Conservation (phyloP, 163 green algal genomes). For the Botryococcus braunii region DNA sequence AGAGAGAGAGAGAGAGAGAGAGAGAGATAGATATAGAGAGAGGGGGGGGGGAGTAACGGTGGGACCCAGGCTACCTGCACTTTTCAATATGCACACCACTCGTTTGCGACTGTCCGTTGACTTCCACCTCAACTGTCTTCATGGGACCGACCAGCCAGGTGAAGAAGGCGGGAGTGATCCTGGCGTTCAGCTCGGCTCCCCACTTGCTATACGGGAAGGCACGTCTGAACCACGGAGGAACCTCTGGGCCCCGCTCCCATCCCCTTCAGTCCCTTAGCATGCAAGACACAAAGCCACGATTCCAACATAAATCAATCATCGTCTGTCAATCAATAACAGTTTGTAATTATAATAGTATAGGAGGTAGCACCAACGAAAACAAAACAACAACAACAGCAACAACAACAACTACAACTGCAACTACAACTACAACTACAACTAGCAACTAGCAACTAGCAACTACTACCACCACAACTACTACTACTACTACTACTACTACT, state of each 20-base stretch:
- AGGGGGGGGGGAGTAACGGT: too few relatives aligned
- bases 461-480: too few relatives aligned
- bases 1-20: too few relatives aligned
- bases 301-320: background rate
- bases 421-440: too few relatives aligned
- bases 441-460: too few relatives aligned
- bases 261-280: background rate
- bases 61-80: constrained; percentile 47
- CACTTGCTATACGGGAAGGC: constrained; percentile 56
- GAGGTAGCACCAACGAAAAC: too few relatives aligned
- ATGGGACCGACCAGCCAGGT: constrained; percentile 49
- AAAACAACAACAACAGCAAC: too few relatives aligned
- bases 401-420: too few relatives aligned
- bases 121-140: constrained; percentile 22
- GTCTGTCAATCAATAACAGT: background rate
- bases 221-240: constrained; percentile 50
- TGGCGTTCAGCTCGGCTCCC: constrained; percentile 61
- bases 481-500: too few relatives aligned
- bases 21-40: too few relatives aligned
- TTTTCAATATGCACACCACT: constrained; percentile 55
- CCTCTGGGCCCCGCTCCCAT: background rate
- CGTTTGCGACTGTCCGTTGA: constrained; percentile 22
- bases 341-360: background rate
- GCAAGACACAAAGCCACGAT: background rate
- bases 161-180: constrained; percentile 63